Evolutionary conservation across 164 flowering plant genomes (phyloP).

Genomic region (Nelumbo lutea): DNA sequence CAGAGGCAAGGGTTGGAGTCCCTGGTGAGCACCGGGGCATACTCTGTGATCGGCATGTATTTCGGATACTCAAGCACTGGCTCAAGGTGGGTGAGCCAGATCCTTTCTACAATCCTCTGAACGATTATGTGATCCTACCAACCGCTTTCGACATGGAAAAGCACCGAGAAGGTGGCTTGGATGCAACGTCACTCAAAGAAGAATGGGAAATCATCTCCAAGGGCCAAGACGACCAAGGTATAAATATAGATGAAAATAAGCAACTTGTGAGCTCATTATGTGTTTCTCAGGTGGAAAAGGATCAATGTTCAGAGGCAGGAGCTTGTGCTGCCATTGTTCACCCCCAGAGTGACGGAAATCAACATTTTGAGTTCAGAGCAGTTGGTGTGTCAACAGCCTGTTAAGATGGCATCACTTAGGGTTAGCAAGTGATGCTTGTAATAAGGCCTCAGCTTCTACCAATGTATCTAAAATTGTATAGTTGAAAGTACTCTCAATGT

Average conservation of each 20-base stretch:
- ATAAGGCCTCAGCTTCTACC: neutral
- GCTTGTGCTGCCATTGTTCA: slow-evolving; percentile 55
- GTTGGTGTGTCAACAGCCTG: slow-evolving; percentile 43
- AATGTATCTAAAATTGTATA: neutral
- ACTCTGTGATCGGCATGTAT: slow-evolving; percentile 75
- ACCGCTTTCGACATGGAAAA: slow-evolving; percentile 69
- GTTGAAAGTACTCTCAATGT: neutral
- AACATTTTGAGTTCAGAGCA: slow-evolving; percentile 59
- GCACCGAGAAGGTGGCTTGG: slow-evolving; percentile 41
- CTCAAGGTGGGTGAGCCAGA: slow-evolving; percentile 75
- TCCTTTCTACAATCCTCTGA: slow-evolving; percentile 92
- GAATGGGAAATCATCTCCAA: slow-evolving; percentile 79
- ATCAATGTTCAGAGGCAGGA: slow-evolving; percentile 28
- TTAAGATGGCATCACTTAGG: slow-evolving; percentile 1
- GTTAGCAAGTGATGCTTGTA: neutral
- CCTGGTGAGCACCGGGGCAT: slow-evolving; percentile 97
- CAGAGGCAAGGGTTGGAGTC: slow-evolving; percentile 92
- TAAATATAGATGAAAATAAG: slow-evolving; percentile 11
- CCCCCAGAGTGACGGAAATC: slow-evolving; percentile 54
- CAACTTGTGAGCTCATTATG: slow-evolving; percentile 43
- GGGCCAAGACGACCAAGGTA: slow-evolving; percentile 20
- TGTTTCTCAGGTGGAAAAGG: slow-evolving; percentile 39
- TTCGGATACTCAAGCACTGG: slow-evolving; percentile 89
- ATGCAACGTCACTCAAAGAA: slow-evolving; percentile 58
- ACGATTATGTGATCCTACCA: slow-evolving; percentile 89